Evolutionary conservation across 345 rosid genomes (phyloP).

Genomic region (Citrus medica): DNA sequence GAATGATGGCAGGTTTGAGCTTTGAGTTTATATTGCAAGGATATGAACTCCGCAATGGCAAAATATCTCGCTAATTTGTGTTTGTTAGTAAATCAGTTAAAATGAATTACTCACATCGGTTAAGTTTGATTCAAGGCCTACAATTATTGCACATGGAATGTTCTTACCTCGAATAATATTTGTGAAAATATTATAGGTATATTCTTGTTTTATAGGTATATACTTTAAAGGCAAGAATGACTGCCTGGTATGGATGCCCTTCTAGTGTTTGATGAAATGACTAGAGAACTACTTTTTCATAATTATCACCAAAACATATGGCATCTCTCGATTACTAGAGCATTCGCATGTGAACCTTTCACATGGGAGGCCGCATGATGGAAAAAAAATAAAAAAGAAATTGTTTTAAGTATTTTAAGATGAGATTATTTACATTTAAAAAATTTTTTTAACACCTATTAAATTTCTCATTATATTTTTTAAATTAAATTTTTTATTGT

Average conservation of each 20-base stretch:
- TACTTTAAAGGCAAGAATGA: too few species aligned
- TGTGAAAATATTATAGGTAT: background rate
- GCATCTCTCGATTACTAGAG: background rate
- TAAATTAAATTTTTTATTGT: too few species aligned
- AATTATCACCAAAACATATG: background rate
- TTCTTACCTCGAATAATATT: background rate
- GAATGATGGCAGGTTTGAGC: too few species aligned
- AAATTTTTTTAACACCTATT: too few species aligned
- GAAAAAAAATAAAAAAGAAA: too few species aligned
- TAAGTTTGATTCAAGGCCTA: background rate
- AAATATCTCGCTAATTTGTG: too few species aligned
- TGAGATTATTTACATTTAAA: too few species aligned
- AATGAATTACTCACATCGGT: background rate
- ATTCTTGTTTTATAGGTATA: too few species aligned
- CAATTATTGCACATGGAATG: conserved; percentile 12
- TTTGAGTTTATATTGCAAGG: too few species aligned
- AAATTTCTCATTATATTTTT: too few species aligned
- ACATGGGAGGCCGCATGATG: background rate
- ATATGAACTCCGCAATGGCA: too few species aligned
- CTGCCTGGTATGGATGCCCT: background rate
- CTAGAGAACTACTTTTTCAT: background rate
- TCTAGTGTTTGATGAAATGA: conserved; percentile 1
- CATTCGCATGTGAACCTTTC: background rate
- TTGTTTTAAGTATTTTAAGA: too few species aligned
- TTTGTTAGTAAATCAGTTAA: background rate